Conservation (phyloP, 306 rosid genomes). For the Medicago lupulina region DNA sequence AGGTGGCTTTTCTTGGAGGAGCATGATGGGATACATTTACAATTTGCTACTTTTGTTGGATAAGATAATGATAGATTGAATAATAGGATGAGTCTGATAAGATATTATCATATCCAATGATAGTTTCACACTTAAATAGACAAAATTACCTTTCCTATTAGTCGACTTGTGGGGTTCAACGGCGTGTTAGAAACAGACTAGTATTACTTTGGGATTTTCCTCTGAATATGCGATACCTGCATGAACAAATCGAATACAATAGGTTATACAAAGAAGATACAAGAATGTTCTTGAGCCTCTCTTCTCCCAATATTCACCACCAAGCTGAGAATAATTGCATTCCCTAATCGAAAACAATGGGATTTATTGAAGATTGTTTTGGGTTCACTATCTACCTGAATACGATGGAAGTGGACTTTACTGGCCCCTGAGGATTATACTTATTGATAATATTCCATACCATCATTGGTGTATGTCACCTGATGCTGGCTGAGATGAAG, state of each 20-base stretch:
- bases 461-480: constrained; percentile 1
- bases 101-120: not conserved
- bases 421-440: not conserved
- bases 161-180: not conserved
- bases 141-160: not conserved
- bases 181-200: not conserved
- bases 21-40: constrained; percentile 21
- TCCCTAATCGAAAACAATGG: not conserved
- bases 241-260: not conserved
- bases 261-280: not conserved
- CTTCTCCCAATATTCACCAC: too few species aligned
- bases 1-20: constrained; percentile 28
- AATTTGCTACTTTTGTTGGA: constrained; percentile 13
- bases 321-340: too few species aligned
- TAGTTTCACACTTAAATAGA: not conserved
- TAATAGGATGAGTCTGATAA: not conserved
- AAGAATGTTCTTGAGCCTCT: too few species aligned
- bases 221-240: not conserved
- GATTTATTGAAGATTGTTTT: not conserved
- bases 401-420: not conserved
- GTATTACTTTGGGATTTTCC: not conserved
- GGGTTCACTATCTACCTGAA: not conserved
- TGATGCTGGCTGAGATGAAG: not conserved
- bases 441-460: not conserved
- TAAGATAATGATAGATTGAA: not conserved